phyloP scores from a whole-genome alignment of 305 asterid genomes.

The Solanum hybrid region DNA sequence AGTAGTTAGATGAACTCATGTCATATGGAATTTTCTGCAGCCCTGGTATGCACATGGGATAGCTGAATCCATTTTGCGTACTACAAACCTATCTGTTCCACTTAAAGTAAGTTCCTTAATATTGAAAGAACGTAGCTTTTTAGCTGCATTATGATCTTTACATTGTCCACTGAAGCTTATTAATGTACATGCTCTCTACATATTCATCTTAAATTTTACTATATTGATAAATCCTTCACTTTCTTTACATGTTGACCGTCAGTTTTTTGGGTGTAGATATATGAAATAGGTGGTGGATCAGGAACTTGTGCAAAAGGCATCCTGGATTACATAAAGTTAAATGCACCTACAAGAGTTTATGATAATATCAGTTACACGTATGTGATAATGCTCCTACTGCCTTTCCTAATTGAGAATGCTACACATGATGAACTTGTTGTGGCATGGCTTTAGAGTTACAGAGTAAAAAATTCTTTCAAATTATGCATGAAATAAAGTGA shows the following conservation, averaged over 20 bases:
- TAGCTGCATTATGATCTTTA: not conserved
- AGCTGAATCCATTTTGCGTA: conserved; percentile 88
- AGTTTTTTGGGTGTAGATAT: conserved; percentile 44
- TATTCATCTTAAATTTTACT: not conserved
- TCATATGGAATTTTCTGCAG: conserved; percentile 20
- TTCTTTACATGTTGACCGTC: not conserved
- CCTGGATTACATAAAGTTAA: conserved; percentile 88
- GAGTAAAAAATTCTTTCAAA: not conserved
- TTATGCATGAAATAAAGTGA: not conserved
- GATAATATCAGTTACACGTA: conserved; percentile 79
- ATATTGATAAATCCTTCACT: not conserved
- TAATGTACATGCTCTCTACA: not conserved
- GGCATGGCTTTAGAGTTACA: not conserved
- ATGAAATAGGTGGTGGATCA: conserved; percentile 99
- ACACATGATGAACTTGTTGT: not conserved
- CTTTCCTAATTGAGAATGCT: not conserved
- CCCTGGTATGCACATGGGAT: conserved; percentile 99
- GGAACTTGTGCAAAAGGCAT: conserved; percentile 98
- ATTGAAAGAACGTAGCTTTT: not conserved
- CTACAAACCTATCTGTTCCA: conserved; percentile 78
- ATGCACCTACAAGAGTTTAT: conserved; percentile 91
- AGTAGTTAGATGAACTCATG: not conserved
- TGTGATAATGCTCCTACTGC: conserved; percentile 15
- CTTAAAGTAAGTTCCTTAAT: conserved; percentile 55
- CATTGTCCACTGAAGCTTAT: not conserved